These are phyloP conservation scores for Fusarium bulbicola DNA, from an alignment of 2,329 filamentous ascomycete genomes.

Conservation along the genomic window DNA sequence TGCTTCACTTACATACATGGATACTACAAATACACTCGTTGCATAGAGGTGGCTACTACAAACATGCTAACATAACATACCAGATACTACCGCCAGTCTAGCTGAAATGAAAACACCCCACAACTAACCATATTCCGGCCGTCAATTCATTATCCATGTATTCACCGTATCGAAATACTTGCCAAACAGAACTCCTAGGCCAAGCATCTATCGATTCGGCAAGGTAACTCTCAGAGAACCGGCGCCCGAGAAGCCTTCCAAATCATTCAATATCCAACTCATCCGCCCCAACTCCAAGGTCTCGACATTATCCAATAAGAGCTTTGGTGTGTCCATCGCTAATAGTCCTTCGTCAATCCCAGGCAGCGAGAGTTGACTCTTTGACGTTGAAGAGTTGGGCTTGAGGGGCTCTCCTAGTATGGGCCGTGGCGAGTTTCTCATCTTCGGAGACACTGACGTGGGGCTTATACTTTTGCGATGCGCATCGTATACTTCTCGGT, in stretches of 20 bases:
- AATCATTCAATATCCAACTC: constrained; percentile 35
- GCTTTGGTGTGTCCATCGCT: neutral
- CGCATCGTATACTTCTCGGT: neutral
- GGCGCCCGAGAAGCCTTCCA: constrained; percentile 38
- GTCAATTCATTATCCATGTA: neutral
- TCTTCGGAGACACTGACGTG: constrained; percentile 12
- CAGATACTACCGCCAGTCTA: neutral
- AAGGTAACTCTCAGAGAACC: constrained; percentile 17
- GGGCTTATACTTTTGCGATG: constrained; percentile 15
- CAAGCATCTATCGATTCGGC: neutral
- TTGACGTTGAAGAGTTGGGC: neutral
- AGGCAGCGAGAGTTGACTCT: constrained; percentile 29
- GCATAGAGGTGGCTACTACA: neutral
- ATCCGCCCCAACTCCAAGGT: constrained; percentile 31
- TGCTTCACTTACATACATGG: neutral
- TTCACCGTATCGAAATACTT: neutral
- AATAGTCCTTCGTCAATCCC: neutral
- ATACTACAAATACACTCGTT: neutral
- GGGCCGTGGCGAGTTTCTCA: constrained; percentile 13
- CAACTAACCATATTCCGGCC: neutral
- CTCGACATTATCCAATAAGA: constrained; percentile 4
- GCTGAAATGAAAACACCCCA: neutral
- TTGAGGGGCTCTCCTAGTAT: neutral
- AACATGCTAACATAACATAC: neutral
- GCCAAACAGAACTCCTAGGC: neutral